These are phyloP conservation scores for Tulasnella sp. DNA, from an alignment of 768 basidiomycete genomes.

Conservation along the genomic window DNA sequence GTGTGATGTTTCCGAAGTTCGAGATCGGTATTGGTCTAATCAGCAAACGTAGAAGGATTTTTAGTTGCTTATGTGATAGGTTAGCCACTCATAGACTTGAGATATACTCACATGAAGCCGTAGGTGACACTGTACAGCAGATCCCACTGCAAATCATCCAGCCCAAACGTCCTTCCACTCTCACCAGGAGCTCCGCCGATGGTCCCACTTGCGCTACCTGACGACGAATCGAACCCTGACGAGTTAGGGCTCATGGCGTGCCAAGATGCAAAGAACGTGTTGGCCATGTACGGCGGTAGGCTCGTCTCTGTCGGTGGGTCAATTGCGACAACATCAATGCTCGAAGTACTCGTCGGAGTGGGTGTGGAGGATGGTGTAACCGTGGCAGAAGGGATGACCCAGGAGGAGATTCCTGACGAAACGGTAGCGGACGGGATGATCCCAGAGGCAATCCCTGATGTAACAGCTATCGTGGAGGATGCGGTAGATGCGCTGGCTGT, in stretches of 20 bases:
- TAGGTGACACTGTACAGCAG: constrained; percentile 8
- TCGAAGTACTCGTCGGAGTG: not conserved
- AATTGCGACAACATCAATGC: constrained; percentile 4
- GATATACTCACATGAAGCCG: constrained; percentile 4
- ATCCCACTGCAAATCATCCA: constrained; percentile 11
- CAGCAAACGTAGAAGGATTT: not conserved
- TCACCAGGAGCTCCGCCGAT: not conserved
- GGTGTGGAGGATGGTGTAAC: not conserved
- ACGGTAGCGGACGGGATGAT: not conserved
- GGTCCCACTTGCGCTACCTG: not conserved
- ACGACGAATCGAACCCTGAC: not conserved
- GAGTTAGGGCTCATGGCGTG: not conserved
- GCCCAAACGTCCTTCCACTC: not conserved
- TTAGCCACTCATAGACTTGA: not conserved
- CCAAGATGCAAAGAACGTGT: constrained; percentile 11
- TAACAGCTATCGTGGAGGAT: not conserved
- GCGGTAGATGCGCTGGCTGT: not conserved
- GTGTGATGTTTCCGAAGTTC: constrained; percentile 7
- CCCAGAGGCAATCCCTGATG: not conserved
- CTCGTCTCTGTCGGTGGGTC: not conserved
- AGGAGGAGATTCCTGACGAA: not conserved
- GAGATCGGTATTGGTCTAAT: constrained; percentile 6
- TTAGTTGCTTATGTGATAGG: too few species aligned
- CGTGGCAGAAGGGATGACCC: not conserved
- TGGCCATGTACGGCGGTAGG: constrained; percentile 4